Evolutionary conservation across 2,329 filamentous ascomycete genomes (phyloP).

Genomic region (Penicillium sp.): DNA sequence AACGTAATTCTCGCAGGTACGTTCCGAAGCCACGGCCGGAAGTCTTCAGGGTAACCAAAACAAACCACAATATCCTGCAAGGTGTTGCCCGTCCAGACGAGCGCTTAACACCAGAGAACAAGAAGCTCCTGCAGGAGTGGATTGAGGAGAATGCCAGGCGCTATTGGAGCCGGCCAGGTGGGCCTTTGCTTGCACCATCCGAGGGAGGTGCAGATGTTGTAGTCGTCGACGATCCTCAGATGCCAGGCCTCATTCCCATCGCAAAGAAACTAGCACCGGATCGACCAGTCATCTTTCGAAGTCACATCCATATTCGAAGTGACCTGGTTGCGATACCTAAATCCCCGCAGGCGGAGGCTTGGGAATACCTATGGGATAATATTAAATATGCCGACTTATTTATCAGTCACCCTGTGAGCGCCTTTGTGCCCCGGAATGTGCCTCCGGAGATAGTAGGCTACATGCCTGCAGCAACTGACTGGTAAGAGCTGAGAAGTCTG

Average conservation of each 20-base stretch:
- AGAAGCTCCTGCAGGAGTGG: constrained; percentile 59
- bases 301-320: constrained; percentile 72
- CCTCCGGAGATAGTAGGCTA: constrained; percentile 60
- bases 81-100: constrained; percentile 61
- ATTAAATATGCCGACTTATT: constrained; percentile 67
- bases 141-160: constrained; percentile 62
- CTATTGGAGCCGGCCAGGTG: constrained; percentile 62
- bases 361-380: constrained; percentile 65
- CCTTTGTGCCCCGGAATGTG: constrained; percentile 64
- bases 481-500: constrained; percentile 39
- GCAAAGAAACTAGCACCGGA: constrained; percentile 62
- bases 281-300: constrained; percentile 70
- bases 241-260: constrained; percentile 67
- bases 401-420: constrained; percentile 69
- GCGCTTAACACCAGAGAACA: constrained; percentile 55
- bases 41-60: constrained; percentile 76
- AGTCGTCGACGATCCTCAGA: constrained; percentile 74
- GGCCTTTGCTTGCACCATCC: constrained; percentile 55
- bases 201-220: constrained; percentile 69
- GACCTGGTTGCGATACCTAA: constrained; percentile 58
- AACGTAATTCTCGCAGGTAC: constrained; percentile 38
- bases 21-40: constrained; percentile 72
- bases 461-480: constrained; percentile 72
- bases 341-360: constrained; percentile 63
- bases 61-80: constrained; percentile 80